Evolutionary conservation across 1,284 basidiomycete genomes (phyloP).

Genomic region (Tetrapyrgos nigripes): DNA sequence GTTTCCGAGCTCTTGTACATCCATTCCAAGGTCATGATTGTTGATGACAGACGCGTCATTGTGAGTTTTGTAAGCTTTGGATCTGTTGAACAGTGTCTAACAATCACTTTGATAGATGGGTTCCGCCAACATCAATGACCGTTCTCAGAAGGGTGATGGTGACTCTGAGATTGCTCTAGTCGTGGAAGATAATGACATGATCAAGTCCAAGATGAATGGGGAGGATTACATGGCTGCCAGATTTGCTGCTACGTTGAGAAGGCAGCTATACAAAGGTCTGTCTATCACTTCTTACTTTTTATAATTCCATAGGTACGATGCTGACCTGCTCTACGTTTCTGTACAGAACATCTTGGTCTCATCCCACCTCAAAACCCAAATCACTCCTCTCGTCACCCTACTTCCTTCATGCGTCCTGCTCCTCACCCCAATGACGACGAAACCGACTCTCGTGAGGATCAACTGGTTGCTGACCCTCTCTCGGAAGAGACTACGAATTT

Average conservation of each 20-base stretch:
- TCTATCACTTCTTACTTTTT: slow-evolving; percentile 1
- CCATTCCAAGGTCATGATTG: slow-evolving; percentile 90
- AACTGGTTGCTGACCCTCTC: slow-evolving; percentile 82
- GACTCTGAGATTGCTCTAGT: slow-evolving; percentile 94
- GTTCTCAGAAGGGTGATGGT: slow-evolving; percentile 86
- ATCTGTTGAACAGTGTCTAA: not conserved
- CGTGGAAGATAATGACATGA: slow-evolving; percentile 85
- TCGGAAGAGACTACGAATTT: slow-evolving; percentile 63
- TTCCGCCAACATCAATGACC: slow-evolving; percentile 90
- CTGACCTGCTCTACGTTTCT: not conserved
- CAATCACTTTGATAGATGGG: slow-evolving; percentile 64
- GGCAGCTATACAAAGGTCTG: slow-evolving; percentile 77
- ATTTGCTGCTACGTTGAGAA: slow-evolving; percentile 80
- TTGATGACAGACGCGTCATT: slow-evolving; percentile 89
- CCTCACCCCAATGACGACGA: slow-evolving; percentile 76
- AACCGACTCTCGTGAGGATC: slow-evolving; percentile 63
- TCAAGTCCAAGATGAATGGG: slow-evolving; percentile 84
- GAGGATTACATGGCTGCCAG: slow-evolving; percentile 69
- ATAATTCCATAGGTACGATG: not conserved
- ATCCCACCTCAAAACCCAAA: slow-evolving; percentile 65
- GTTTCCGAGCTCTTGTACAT: slow-evolving; percentile 86
- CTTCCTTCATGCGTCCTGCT: slow-evolving; percentile 81
- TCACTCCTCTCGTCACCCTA: slow-evolving; percentile 46
- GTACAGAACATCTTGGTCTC: slow-evolving; percentile 85
- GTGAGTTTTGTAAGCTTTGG: slow-evolving; percentile 53